Conservation (phyloP, 345 rosid genomes). For the Citrus maxima region DNA sequence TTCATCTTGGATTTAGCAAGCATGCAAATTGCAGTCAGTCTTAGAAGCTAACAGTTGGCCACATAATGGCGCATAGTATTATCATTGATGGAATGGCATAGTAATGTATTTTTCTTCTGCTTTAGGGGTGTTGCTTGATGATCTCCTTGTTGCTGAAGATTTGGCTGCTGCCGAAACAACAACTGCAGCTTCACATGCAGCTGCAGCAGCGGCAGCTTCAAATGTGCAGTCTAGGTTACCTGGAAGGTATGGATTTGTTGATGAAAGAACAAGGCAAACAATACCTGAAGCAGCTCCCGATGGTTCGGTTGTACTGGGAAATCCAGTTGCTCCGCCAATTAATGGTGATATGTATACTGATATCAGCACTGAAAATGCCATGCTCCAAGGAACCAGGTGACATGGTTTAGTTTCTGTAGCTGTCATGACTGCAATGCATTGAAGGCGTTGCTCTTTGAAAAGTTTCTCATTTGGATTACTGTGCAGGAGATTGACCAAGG, state of each 20-base stretch:
- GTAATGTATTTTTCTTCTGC: conserved; percentile 19
- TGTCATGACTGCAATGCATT: conserved; percentile 3
- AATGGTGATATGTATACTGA: conserved; percentile 94
- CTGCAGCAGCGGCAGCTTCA: conserved; percentile 83
- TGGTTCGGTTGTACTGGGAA: conserved; percentile 86
- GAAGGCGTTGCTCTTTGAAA: conserved; percentile 8
- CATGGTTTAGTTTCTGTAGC: conserved; percentile 13
- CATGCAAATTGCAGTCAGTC: background rate
- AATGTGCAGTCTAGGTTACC: conserved; percentile 54
- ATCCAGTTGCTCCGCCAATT: conserved; percentile 92
- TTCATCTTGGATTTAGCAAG: background rate
- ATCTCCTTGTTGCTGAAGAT: conserved; percentile 95
- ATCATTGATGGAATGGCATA: background rate
- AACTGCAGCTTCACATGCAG: conserved; percentile 88
- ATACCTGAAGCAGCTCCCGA: conserved; percentile 65
- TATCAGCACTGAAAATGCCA: conserved; percentile 89
- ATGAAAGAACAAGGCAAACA: conserved; percentile 75
- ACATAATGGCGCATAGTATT: background rate
- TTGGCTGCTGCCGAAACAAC: conserved; percentile 94
- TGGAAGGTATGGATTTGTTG: conserved; percentile 77
- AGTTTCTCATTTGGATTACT: conserved; percentile 18
- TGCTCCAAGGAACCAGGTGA: conserved; percentile 79
- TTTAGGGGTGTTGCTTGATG: conserved; percentile 95
- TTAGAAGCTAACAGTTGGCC: background rate
- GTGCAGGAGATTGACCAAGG: conserved; percentile 82